Base-by-base conservation (phyloP, 495 filamentous ascomycete genomes). In the Neurospora cerealis region DNA sequence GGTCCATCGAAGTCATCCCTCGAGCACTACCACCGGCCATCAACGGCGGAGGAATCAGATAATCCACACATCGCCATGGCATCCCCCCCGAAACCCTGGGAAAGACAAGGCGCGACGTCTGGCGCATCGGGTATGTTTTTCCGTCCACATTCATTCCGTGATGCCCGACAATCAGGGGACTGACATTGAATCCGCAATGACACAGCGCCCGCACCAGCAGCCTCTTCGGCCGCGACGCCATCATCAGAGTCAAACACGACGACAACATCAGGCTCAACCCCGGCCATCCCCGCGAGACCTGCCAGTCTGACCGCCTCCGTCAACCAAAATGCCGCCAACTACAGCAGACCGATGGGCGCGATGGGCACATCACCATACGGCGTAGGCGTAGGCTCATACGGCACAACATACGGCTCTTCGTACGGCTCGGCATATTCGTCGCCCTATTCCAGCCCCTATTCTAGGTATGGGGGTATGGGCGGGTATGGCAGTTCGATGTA, bases 61-160 rank as follows among this genome's bases (percentile, higher is more conserved):
- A 66, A 66, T 66, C 54, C 54, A 66, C 54, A 66, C 28, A 66
- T 66, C 54, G 54, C 28, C 21, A 87, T 87, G 85, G 88, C 89
- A 76, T 95, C 95, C 83, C 95, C 95, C 77, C 95, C 95, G 42
- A 98, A 98, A 84, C 95, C 95, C 24, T 98, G 95, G 95, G 95
- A 98, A 84, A 89, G 90, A 81, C 87, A 89, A 73, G 91, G 93
- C 81, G 88, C 89, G 69, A 81, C 84, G 71, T 80, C 87, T 74
- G 83, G 88, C 77, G 81, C 87, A 85, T 81, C 81, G 77, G 82
- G 85, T 90, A 80, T 69, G 81, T 79, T 74, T 28, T 69, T 69
- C n/a, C 46, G 32, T 34, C 24, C 42, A 44, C 37, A 28, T 28
- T 28, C 41, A 42, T 78, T 37, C 44, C 72, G 69, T 77, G 74